Evolutionary conservation across 805 yeast species (phyloP).

Genomic region (Lachancea sp.): DNA sequence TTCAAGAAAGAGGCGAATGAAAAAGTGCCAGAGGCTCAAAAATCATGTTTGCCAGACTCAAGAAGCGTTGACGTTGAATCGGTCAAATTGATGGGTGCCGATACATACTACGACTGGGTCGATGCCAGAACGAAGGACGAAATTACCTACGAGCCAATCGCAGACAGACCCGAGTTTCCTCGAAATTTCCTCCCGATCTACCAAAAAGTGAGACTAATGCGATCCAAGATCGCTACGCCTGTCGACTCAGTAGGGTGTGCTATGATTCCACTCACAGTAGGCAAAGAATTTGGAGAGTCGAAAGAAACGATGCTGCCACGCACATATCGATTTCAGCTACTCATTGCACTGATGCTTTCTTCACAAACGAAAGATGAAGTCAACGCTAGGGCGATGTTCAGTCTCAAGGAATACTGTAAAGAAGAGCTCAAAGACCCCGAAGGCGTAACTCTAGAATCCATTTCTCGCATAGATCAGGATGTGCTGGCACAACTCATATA

Average conservation of each 20-base stretch:
- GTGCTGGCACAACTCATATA: slow-evolving; percentile 60
- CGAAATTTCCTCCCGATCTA: slow-evolving; percentile 51
- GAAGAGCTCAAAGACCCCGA: slow-evolving; percentile 34
- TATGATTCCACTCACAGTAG: slow-evolving; percentile 39
- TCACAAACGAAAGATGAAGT: slow-evolving; percentile 90
- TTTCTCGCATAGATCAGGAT: slow-evolving; percentile 43
- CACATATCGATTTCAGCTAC: slow-evolving; percentile 59
- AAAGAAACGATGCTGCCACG: slow-evolving; percentile 27
- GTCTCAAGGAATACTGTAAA: slow-evolving; percentile 46
- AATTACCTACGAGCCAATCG: slow-evolving; percentile 5
- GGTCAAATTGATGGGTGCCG: slow-evolving; percentile 24
- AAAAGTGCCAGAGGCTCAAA: neutral
- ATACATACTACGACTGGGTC: slow-evolving; percentile 26
- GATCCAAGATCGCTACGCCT: slow-evolving; percentile 63
- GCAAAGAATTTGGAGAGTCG: slow-evolving; percentile 23
- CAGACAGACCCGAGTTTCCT: slow-evolving; percentile 27
- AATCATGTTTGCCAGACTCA: neutral
- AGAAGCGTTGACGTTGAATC: slow-evolving; percentile 19
- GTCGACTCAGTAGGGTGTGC: slow-evolving; percentile 90
- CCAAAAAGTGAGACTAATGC: slow-evolving; percentile 57
- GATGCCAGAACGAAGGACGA: slow-evolving; percentile 23
- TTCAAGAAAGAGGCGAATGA: slow-evolving; percentile 13
- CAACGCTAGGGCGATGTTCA: slow-evolving; percentile 64
- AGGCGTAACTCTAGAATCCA: slow-evolving; percentile 54
- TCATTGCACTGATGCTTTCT: slow-evolving; percentile 78